Base-by-base conservation (phyloP, 352 stramenopile genomes). In the Elongisporangium anandrum region DNA sequence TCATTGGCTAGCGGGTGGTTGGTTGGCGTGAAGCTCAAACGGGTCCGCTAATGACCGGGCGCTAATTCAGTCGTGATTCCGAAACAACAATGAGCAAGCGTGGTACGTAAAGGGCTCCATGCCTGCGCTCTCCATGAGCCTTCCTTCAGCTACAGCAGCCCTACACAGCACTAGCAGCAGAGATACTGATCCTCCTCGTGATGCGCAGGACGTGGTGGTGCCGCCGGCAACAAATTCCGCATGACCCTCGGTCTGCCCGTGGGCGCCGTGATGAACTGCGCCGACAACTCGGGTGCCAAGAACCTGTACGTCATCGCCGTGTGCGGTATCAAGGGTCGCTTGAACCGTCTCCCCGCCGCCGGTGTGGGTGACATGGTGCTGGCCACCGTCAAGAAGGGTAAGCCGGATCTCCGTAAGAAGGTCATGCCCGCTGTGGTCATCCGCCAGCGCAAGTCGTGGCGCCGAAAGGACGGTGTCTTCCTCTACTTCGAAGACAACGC, bases 401-500 rank as follows among this genome's bases (percentile, higher is more conserved):
- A 99, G 96, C 98, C 98, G 47, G 98, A 99, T 81, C 95, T 99
- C 61, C 92, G 98, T 87, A 99, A 99, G 92, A 69, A 79, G 83
- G 97, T 99, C 70, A 98, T 99, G 90, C 98, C 98, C 61, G 98
- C 92, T 57, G 90, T 99, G 62, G 95, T 99, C 61, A 98, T 99
- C 68, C 83, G 98, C 74, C 97, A 99, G 91, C 93, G 98, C 81
- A 99, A 99, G 88, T 86, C 96, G 53, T 99, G 98, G 94, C 87
- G 97, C 71, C 96, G 98, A 77, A 99, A 99, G 87, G 97, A 99
- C 79, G 98, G 98, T 65, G 92, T 99, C 26, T 99, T 99, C 86
- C 98, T 99, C 75, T 99, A 99, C 87, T 99, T 99, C 72, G 98
- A 99, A 77, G 92, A 99, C 87, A 99, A 99, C 86, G 98, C 98